These are phyloP conservation scores for Gleditsia sinensis DNA, from an alignment of 306 rosid genomes.

Conservation along the genomic window DNA sequence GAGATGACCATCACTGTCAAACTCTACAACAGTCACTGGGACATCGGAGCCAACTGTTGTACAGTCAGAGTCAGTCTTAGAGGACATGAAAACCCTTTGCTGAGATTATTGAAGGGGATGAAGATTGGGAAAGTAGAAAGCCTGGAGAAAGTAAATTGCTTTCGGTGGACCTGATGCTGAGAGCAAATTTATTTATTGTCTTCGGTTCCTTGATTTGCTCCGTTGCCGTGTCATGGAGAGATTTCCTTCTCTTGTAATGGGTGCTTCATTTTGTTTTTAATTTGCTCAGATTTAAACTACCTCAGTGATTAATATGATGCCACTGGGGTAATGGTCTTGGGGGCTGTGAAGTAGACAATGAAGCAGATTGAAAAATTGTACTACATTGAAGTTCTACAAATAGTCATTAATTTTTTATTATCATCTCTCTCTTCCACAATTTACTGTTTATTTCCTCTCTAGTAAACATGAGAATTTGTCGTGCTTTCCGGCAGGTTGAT, in stretches of 20 bases:
- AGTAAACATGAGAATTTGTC: no score
- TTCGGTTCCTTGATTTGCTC: neutral
- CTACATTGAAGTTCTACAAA: neutral
- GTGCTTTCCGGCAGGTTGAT: neutral
- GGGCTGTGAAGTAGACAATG: neutral
- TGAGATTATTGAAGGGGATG: constrained; percentile 34
- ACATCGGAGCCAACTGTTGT: constrained; percentile 47
- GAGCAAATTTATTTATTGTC: neutral
- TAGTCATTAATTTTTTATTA: neutral
- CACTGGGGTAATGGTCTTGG: neutral
- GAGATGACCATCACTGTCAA: constrained; percentile 64
- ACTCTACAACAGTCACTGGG: constrained; percentile 42
- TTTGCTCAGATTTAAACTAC: neutral
- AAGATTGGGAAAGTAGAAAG: no score
- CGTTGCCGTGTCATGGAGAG: neutral
- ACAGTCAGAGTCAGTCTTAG: constrained; percentile 61
- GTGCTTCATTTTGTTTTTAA: neutral
- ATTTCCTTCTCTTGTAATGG: neutral
- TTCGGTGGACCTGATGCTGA: constrained; percentile 1
- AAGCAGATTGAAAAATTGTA: neutral
- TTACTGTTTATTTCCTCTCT: neutral
- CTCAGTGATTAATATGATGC: neutral
- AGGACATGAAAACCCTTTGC: constrained; percentile 88
- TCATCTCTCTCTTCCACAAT: neutral
- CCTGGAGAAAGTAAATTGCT: neutral